Conservation (phyloP, 129 eudicot species). For the Chrysanthemum lavandulifolium region DNA sequence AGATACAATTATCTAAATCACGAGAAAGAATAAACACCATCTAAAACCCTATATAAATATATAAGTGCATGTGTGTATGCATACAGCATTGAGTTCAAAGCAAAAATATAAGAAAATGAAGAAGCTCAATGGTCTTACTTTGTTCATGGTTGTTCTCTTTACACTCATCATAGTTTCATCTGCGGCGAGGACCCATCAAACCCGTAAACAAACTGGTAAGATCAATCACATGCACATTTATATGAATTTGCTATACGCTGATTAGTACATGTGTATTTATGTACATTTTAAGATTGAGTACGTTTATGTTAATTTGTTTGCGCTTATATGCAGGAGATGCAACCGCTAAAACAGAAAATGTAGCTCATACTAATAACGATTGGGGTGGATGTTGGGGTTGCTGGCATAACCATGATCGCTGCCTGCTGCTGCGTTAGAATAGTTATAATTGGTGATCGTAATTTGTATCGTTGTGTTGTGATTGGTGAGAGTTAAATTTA, state of each 20-base stretch:
- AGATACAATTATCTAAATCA: too few species aligned
- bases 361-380: neutral
- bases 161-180: slow-evolving; percentile 16
- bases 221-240: neutral
- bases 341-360: neutral
- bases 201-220: slow-evolving; percentile 16
- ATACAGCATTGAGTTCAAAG: too few species aligned
- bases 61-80: neutral
- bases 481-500: too few species aligned
- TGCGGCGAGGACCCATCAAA: slow-evolving; percentile 8
- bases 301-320: neutral
- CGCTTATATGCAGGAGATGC: slow-evolving; percentile 15
- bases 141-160: slow-evolving; percentile 22
- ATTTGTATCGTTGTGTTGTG: too few species aligned
- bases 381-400: slow-evolving; percentile 4
- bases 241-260: neutral
- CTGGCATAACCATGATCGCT: slow-evolving; percentile 1
- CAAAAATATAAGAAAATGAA: slow-evolving; percentile 8
- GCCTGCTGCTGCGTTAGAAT: neutral
- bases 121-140: slow-evolving; percentile 15
- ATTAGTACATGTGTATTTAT: neutral
- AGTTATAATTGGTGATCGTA: too few species aligned
- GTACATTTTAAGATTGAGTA: neutral
- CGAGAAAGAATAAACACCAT: too few species aligned
- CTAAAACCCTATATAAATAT: neutral